Evolutionary conservation across 2,329 filamentous ascomycete genomes (phyloP), one percentile per base, ranked within the genome.

Genomic region (Paramyrothecium sp.): DNA sequence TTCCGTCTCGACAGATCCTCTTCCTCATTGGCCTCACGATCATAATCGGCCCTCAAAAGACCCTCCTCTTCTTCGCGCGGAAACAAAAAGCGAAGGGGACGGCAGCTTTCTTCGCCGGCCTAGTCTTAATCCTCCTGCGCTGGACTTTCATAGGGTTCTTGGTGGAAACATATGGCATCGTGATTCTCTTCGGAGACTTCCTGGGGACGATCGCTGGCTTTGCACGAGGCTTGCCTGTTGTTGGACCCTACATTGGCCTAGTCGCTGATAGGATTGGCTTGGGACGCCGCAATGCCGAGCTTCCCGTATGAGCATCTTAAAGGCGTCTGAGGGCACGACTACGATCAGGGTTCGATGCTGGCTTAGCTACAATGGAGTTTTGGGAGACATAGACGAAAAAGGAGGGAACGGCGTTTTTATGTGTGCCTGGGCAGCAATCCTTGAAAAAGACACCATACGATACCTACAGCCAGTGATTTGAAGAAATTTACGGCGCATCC

Each of bases 1-100:
- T 57, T 58, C 51, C 52, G 51, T 56, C 12, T 20, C 58, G 44
- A 60, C 68, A 96, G 92, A 96, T 99, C 74, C 92, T 99, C 73
- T 98, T 99, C 82, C 86, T 99, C 55, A 91, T 97, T 78, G 95
- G 95, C 73, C 86, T 99, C 23, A 96, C 93, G 30, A 89, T 98
- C 58, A 96, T 98, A 68, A 97, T 99, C 77, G 95, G 95, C 48
- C 85, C 91, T 22, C 85, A 90, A 73, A 97, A 97, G 73, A 98
- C 95, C 0, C 81, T 94, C 62, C 81, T 90, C 71, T 99, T 99
- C 86, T 99, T 99, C 80, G 91, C 92, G 54, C 89, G 95, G 60
- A 89, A 88, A 66, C 92, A 97, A 72, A 99, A 99, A 76, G 85
- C 91, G 68, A 92, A 92, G 71, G 95, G 95, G 62, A 97, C 92